Conservation (phyloP, 1,284 basidiomycete species). For the Leucoagaricus sp. region DNA sequence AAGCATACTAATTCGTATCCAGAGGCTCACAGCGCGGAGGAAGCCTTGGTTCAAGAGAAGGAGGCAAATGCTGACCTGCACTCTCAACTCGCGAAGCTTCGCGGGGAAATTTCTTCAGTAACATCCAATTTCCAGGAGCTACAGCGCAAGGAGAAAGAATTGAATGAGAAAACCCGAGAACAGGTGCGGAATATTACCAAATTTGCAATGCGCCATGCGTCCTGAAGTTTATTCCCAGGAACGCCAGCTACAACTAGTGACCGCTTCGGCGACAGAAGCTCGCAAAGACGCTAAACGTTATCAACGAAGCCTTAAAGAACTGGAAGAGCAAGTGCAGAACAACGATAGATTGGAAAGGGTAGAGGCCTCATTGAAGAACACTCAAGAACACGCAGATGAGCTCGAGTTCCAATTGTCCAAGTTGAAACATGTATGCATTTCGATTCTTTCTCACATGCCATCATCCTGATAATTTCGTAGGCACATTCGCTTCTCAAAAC, state of each 20-base stretch:
- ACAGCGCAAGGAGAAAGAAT: conserved; percentile 51
- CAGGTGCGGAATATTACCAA: conserved; percentile 44
- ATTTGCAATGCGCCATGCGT: conserved; percentile 7
- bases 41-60: conserved; percentile 45
- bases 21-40: conserved; percentile 53
- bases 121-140: conserved; percentile 42
- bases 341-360: conserved; percentile 77
- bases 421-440: conserved; percentile 61
- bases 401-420: conserved; percentile 79
- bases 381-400: conserved; percentile 78
- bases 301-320: conserved; percentile 60
- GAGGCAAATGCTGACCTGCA: conserved; percentile 40
- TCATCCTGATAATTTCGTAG: conserved; percentile 37
- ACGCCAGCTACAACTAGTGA: conserved; percentile 65
- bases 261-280: conserved; percentile 52
- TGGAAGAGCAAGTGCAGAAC: conserved; percentile 78
- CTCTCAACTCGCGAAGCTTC: conserved; percentile 43
- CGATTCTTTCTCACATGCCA: background rate
- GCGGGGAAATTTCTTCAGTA: conserved; percentile 32
- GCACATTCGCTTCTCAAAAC: conserved; percentile 53
- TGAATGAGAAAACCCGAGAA: conserved; percentile 60
- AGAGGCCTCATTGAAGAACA: conserved; percentile 70
- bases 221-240: conserved; percentile 46
- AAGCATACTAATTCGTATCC: conserved; percentile 15
- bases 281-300: conserved; percentile 54